Evolutionary conservation across 495 filamentous ascomycete genomes (phyloP).

Genomic region (Stereocaulon alpinum): DNA sequence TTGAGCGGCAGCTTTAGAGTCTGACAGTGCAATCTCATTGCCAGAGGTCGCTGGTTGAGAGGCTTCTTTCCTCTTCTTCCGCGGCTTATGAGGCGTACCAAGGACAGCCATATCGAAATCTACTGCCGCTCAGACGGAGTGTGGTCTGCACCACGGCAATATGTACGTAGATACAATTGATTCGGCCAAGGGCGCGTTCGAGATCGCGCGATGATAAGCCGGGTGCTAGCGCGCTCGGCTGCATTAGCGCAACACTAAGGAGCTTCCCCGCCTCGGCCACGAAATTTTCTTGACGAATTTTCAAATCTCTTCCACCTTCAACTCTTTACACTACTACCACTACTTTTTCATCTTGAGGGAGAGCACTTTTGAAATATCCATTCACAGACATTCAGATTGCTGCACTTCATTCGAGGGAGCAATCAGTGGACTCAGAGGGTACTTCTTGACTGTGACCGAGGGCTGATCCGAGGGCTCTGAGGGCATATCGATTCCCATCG

Average conservation of each 20-base stretch:
- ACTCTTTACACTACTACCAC: neutral
- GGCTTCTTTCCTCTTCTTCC: conserved; percentile 44
- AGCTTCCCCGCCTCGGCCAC: neutral
- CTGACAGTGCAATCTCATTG: conserved; percentile 43
- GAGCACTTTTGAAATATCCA: neutral
- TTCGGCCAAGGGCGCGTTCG: neutral
- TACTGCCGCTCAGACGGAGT: neutral
- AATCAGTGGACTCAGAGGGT: conserved; percentile 17
- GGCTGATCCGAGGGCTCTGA: conserved; percentile 12
- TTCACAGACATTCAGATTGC: neutral
- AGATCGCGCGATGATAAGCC: conserved; percentile 2
- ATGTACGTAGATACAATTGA: neutral
- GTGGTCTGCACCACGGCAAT: neutral
- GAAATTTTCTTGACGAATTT: conserved; percentile 5
- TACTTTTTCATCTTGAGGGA: neutral
- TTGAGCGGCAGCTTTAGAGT: conserved; percentile 32
- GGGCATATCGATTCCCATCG: conserved; percentile 7
- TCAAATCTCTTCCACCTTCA: neutral
- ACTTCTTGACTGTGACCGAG: conserved; percentile 15
- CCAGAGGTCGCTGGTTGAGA: conserved; percentile 33
- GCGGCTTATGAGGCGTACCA: conserved; percentile 40
- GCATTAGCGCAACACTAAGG: neutral
- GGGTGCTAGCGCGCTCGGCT: neutral
- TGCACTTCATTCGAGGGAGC: conserved; percentile 11
- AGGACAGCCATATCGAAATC: neutral